Evolutionary conservation across 345 rosid species (phyloP).

Genomic region (Abelmoschus esculentus): DNA sequence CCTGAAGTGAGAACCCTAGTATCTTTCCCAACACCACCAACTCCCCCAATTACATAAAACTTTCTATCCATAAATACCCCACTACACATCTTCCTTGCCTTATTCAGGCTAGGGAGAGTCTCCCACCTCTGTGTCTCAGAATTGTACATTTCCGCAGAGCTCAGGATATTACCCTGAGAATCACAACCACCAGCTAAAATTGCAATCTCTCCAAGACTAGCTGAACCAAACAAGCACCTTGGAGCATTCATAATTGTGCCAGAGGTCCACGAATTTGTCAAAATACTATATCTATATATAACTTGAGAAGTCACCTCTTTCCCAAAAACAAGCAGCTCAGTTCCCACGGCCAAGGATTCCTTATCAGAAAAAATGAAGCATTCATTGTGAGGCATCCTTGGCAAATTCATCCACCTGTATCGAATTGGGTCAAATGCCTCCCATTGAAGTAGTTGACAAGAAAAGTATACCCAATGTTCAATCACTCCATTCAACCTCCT

Average conservation of each 20-base stretch:
- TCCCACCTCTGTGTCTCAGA: slow-evolving; percentile 65
- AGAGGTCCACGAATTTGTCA: slow-evolving; percentile 74
- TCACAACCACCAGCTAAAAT: slow-evolving; percentile 89
- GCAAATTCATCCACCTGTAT: slow-evolving; percentile 71
- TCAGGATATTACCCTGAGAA: slow-evolving; percentile 46
- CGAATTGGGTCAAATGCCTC: slow-evolving; percentile 77
- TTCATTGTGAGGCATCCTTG: slow-evolving; percentile 60
- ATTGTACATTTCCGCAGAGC: slow-evolving; percentile 77
- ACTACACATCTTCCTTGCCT: slow-evolving; percentile 84
- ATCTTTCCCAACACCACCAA: slow-evolving; percentile 39
- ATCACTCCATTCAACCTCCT: slow-evolving; percentile 47
- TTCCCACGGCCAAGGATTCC: slow-evolving; percentile 92
- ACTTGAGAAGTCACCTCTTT: slow-evolving; percentile 58
- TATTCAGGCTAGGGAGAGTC: slow-evolving; percentile 63
- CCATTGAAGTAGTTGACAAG: slow-evolving; percentile 80
- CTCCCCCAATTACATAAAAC: slow-evolving; percentile 84
- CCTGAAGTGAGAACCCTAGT: slow-evolving; percentile 57
- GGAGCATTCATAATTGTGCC: slow-evolving; percentile 73
- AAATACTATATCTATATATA: slow-evolving; percentile 70
- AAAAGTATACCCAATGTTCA: slow-evolving; percentile 90
- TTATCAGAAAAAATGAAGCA: slow-evolving; percentile 67
- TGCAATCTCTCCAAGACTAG: slow-evolving; percentile 79
- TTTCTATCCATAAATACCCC: slow-evolving; percentile 87
- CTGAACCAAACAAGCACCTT: slow-evolving; percentile 90
- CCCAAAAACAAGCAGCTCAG: slow-evolving; percentile 83